Percentiles rank a stretch among this genome's conserved stretches.
Conservation (phyloP, 345 rosid genomes). For the Nasturtium officinale region DNA sequence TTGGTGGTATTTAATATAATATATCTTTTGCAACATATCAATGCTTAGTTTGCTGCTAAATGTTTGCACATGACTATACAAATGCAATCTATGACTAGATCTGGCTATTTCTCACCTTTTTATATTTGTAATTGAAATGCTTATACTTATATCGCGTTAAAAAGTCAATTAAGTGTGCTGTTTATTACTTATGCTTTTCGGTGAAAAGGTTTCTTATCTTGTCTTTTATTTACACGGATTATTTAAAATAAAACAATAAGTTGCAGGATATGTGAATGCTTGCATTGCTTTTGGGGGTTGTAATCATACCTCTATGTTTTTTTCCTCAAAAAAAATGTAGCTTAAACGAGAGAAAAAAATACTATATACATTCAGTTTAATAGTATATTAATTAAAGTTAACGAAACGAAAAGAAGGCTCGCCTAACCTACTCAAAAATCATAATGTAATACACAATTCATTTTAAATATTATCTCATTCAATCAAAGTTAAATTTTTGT, state of each 20-base stretch:
- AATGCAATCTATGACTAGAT: not conserved
- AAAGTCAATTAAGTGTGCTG: constrained; percentile 45
- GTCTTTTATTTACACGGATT: constrained; percentile 27
- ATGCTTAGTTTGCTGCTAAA: not conserved
- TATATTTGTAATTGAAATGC: constrained; percentile 6
- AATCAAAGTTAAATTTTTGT: not conserved
- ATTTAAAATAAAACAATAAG: not conserved
- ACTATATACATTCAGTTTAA: not conserved
- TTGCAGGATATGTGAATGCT: constrained; percentile 38
- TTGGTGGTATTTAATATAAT: not conserved
- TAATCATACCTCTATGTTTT: constrained; percentile 40
- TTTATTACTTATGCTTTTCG: constrained; percentile 46
- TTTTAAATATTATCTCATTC: constrained; percentile 9
- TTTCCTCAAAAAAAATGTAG: not conserved
- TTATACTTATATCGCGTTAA: not conserved
- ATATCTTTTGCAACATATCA: not conserved
- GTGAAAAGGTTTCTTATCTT: constrained; percentile 40
- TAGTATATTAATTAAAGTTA: constrained; percentile 7
- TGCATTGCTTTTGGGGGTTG: constrained; percentile 44
- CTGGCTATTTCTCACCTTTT: not conserved
- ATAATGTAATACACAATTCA: constrained; percentile 3
- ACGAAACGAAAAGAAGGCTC: constrained; percentile 13
- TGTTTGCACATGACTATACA: not conserved
- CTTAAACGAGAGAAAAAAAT: not conserved
- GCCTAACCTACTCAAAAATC: constrained; percentile 7